Conservation (phyloP, 164 flowering plant genomes). For the Stephania yunnanensis region DNA sequence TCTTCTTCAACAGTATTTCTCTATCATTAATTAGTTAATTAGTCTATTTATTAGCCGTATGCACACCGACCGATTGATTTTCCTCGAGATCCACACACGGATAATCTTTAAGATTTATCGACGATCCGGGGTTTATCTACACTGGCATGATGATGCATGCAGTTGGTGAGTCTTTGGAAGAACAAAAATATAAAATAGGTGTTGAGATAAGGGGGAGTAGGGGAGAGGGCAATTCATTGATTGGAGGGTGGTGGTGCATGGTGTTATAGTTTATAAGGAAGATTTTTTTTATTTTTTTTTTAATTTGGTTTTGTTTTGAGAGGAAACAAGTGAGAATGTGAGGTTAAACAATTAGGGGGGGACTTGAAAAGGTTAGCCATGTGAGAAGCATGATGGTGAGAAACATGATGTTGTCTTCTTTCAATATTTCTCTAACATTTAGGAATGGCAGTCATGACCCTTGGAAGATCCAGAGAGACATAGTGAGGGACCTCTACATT, state of each 20-base stretch:
- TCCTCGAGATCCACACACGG: background rate
- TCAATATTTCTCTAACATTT: background rate
- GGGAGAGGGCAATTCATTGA: background rate
- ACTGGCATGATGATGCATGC: slow-evolving; percentile 20
- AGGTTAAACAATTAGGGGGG: slow-evolving; percentile 7
- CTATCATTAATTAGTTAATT: background rate
- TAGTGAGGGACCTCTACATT: slow-evolving; percentile 12
- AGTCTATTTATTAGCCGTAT: background rate
- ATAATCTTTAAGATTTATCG: background rate
- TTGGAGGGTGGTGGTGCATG: slow-evolving; percentile 10
- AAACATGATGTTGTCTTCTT: slow-evolving; percentile 32
- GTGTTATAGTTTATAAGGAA: background rate
- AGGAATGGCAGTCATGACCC: slow-evolving; percentile 26
- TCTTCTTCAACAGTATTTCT: background rate
- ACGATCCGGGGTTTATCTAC: background rate
- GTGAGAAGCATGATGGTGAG: slow-evolving; percentile 45
- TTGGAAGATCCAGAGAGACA: slow-evolving; percentile 2
- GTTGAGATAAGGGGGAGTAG: slow-evolving; percentile 18
- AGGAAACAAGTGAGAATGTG: background rate
- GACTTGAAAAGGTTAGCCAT: slow-evolving; percentile 27
- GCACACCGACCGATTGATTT: background rate
- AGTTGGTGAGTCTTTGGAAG: slow-evolving; percentile 13
- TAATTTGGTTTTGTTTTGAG: too few relatives aligned
- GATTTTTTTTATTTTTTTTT: background rate
- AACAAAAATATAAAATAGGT: slow-evolving; percentile 6